A percentile compares a stretch with the other conserved stretches of the same genome.
Conservation (phyloP, 2,329 filamentous ascomycete species). For the Lithohypha guttulata region DNA sequence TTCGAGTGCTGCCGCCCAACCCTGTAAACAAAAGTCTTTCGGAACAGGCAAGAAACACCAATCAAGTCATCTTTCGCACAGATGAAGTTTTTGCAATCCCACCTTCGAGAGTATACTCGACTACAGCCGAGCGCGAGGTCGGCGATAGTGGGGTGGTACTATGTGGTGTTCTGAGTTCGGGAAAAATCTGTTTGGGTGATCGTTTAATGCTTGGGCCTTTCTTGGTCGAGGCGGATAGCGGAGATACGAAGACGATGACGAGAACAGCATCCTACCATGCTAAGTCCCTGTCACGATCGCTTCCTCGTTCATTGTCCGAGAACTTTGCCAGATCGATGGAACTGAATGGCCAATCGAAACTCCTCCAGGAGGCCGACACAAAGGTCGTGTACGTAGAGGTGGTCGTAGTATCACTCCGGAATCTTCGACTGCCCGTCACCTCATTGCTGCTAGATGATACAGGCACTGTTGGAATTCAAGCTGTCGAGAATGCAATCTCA, state of each 20-base stretch:
- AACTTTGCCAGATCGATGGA: slow-evolving; percentile 7
- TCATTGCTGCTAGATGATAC: slow-evolving; percentile 70
- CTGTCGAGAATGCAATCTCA: slow-evolving; percentile 8
- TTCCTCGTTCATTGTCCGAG: slow-evolving; percentile 6
- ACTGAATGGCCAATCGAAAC: background rate
- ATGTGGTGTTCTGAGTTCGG: slow-evolving; percentile 73
- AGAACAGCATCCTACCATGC: slow-evolving; percentile 5
- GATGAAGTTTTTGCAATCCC: slow-evolving; percentile 79
- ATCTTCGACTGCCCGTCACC: slow-evolving; percentile 72
- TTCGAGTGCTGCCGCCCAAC: slow-evolving; percentile 55
- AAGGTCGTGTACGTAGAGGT: slow-evolving; percentile 38
- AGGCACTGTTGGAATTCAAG: slow-evolving; percentile 67
- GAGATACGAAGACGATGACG: background rate
- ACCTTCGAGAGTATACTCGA: slow-evolving; percentile 45
- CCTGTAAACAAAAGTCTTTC: background rate
- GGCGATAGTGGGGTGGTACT: slow-evolving; percentile 58
- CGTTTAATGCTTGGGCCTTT: slow-evolving; percentile 72
- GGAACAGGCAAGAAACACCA: slow-evolving; percentile 1
- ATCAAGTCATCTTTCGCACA: slow-evolving; percentile 59
- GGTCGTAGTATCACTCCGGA: slow-evolving; percentile 73
- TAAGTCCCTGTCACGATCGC: background rate
- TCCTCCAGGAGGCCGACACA: background rate
- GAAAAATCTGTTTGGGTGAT: slow-evolving; percentile 66
- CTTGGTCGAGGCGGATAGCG: slow-evolving; percentile 22
- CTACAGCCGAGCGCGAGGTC: slow-evolving; percentile 27